phyloP scores from a whole-genome alignment of 2,329 filamentous ascomycete species.

The Penicillium sumatraense region DNA sequence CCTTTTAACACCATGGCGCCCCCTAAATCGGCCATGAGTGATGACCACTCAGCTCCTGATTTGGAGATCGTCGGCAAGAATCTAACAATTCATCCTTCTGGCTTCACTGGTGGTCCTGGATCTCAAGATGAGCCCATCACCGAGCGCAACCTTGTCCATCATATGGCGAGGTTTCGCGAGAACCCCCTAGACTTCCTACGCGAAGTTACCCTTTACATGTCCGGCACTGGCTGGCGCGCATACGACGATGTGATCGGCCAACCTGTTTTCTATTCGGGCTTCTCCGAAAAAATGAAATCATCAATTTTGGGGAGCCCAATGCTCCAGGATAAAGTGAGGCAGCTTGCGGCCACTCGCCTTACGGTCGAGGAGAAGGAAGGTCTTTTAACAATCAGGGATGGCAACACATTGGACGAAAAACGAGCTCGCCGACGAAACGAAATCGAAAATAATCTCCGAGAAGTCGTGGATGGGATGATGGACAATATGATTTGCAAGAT shows the following conservation, averaged over 20 bases:
- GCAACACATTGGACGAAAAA: conserved; percentile 32
- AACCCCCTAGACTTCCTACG: conserved; percentile 79
- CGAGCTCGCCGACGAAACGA: conserved; percentile 51
- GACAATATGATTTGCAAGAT: conserved; percentile 99
- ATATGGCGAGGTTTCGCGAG: conserved; percentile 84
- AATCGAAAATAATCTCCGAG: conserved; percentile 73
- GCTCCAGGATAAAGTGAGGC: conserved; percentile 72
- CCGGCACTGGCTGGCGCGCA: conserved; percentile 90
- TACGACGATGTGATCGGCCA: conserved; percentile 92
- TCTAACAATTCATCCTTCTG: conserved; percentile 75
- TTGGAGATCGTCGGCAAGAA: conserved; percentile 76
- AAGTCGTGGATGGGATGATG: conserved; percentile 84
- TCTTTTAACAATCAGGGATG: conserved; percentile 55
- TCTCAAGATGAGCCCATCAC: conserved; percentile 52
- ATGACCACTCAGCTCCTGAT: conserved; percentile 66
- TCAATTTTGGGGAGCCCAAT: conserved; percentile 76
- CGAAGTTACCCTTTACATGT: conserved; percentile 91
- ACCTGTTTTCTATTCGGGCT: conserved; percentile 90
- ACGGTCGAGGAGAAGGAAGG: conserved; percentile 78
- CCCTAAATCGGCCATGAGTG: conserved; percentile 32
- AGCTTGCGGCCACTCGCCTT: conserved; percentile 76
- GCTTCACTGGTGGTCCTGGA: conserved; percentile 53
- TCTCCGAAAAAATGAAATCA: conserved; percentile 85
- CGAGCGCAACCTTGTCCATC: conserved; percentile 59
- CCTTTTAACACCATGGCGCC: conserved; percentile 32